Evolutionary conservation across 768 basidiomycete species (phyloP).

Genomic region (Amanita jacksonii): DNA sequence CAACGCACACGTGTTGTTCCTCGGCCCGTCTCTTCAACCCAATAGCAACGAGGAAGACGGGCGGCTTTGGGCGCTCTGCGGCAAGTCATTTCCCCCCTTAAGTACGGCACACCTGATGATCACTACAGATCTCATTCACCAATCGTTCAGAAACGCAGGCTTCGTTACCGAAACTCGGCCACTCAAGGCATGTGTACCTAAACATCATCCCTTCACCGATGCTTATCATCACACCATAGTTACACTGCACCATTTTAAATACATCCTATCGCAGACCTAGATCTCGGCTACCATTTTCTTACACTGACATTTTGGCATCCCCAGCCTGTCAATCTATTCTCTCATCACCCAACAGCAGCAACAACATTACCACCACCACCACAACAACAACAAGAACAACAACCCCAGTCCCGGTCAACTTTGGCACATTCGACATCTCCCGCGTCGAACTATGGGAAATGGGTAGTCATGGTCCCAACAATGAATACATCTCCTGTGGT

Average conservation of each 20-base stretch:
- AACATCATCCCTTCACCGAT: background rate
- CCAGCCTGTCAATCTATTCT: background rate
- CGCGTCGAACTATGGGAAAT: slow-evolving; percentile 62
- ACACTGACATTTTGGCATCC: slow-evolving; percentile 24
- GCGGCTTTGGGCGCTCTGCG: slow-evolving; percentile 21
- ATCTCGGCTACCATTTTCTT: slow-evolving; percentile 27
- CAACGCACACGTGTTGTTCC: slow-evolving; percentile 46
- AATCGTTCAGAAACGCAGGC: slow-evolving; percentile 28
- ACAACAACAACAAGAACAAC: no score
- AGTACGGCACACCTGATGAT: background rate
- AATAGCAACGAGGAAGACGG: slow-evolving; percentile 18
- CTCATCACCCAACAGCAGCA: background rate
- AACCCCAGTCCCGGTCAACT: slow-evolving; percentile 22
- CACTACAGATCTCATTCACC: slow-evolving; percentile 31
- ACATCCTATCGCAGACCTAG: slow-evolving; percentile 33
- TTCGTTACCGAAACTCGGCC: slow-evolving; percentile 39
- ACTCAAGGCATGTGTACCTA: slow-evolving; percentile 34
- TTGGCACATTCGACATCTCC: slow-evolving; percentile 45
- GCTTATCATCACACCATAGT: slow-evolving; percentile 19
- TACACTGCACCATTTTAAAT: slow-evolving; percentile 45
- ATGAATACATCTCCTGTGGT: slow-evolving; percentile 49
- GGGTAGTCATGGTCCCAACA: slow-evolving; percentile 56
- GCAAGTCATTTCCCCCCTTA: slow-evolving; percentile 16
- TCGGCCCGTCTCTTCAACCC: slow-evolving; percentile 31
- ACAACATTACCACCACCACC: no score